Conservation (phyloP, 192 early-diverging fungal species). For the Umbelopsis vinacea region DNA sequence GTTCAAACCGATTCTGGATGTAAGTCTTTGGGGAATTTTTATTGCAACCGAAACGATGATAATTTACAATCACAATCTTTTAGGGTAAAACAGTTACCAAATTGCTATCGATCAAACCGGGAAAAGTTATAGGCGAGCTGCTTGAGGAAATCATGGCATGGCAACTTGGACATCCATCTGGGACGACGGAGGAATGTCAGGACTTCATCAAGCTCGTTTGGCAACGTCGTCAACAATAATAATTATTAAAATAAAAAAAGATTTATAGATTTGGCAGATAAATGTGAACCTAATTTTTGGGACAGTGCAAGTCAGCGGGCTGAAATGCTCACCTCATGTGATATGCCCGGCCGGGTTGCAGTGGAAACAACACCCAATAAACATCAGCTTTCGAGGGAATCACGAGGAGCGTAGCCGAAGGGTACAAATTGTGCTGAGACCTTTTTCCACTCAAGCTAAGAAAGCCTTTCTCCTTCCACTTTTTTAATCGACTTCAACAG, state of each 20-base stretch:
- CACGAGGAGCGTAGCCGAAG: too few species aligned
- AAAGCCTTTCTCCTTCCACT: not conserved
- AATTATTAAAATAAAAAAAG: not conserved
- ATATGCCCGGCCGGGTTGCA: too few species aligned
- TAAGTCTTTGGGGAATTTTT: conserved; percentile 25
- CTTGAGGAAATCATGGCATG: conserved; percentile 77
- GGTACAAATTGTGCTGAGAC: too few species aligned
- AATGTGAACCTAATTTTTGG: not conserved
- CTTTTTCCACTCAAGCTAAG: too few species aligned
- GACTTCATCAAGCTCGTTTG: conserved; percentile 48
- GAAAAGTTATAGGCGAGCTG: conserved; percentile 66
- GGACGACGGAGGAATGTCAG: conserved; percentile 65
- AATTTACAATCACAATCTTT: not conserved
- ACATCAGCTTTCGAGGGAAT: too few species aligned
- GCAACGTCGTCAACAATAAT: conserved; percentile 5
- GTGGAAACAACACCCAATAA: too few species aligned
- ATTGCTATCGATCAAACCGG: conserved; percentile 72
- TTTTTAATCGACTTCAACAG: conserved; percentile 17
- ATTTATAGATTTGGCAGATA: not conserved
- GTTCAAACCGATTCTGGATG: conserved; percentile 56
- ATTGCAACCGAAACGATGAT: not conserved
- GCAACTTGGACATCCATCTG: conserved; percentile 77
- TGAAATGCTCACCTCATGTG: too few species aligned
- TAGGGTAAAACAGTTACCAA: conserved; percentile 71
- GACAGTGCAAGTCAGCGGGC: too few species aligned